Evolutionary conservation across 495 filamentous ascomycete species (phyloP).

Genomic region (Xylaria acuta): DNA sequence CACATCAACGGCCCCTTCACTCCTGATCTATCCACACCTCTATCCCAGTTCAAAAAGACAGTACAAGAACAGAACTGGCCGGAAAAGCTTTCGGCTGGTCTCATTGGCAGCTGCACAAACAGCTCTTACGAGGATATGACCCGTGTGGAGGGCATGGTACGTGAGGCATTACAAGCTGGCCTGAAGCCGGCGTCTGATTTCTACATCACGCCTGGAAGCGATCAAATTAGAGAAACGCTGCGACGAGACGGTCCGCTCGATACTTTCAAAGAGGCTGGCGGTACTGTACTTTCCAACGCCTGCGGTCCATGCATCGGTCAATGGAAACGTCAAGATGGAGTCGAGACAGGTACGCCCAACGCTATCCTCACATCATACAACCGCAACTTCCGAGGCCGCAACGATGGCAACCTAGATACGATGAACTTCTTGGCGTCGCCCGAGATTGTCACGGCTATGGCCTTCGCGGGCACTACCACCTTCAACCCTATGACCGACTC

Average conservation of each 20-base stretch:
- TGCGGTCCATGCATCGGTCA: constrained; percentile 96
- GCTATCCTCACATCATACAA: constrained; percentile 98
- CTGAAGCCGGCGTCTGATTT: constrained; percentile 88
- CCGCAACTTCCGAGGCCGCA: constrained; percentile 96
- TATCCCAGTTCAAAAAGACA: constrained; percentile 84
- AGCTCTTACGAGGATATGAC: constrained; percentile 99
- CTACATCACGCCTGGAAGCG: constrained; percentile 94
- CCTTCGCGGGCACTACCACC: constrained; percentile 87
- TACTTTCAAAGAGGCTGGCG: constrained; percentile 87
- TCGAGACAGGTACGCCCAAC: constrained; percentile 83
- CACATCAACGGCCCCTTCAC: constrained; percentile 99
- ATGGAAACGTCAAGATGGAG: constrained; percentile 89
- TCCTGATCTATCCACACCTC: constrained; percentile 88
- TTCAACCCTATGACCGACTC: constrained; percentile 96
- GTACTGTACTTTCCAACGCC: constrained; percentile 89
- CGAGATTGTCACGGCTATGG: constrained; percentile 94
- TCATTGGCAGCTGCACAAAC: constrained; percentile 98
- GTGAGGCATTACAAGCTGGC: constrained; percentile 85
- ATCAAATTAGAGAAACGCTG: constrained; percentile 94
- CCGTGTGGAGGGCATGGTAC: constrained; percentile 86
- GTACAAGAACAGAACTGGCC: constrained; percentile 89
- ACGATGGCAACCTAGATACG: constrained; percentile 92
- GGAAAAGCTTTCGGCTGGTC: constrained; percentile 82
- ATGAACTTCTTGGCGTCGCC: constrained; percentile 99
- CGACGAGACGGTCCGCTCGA: constrained; percentile 83